Base-by-base conservation (phyloP, 306 rosid species). In the Psophocarpus tetragonolobus region DNA sequence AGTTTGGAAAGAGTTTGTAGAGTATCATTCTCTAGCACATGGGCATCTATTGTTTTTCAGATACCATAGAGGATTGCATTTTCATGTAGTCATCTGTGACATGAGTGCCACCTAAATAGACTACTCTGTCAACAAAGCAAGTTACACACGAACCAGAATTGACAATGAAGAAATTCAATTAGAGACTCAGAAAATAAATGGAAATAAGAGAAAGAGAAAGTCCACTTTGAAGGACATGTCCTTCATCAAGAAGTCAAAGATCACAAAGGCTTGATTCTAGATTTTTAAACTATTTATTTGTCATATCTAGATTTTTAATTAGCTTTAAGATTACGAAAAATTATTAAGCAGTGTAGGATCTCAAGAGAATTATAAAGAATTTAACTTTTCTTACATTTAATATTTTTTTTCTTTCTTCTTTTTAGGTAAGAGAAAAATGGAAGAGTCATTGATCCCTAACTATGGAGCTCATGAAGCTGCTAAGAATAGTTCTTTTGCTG, bases 1-100 rank as follows among this genome's bases (percentile, higher is more conserved):
- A 3, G 89, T 87, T 33, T 86, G 83, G 87, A 57, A 54, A 74
- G 81, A 83, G 38, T 80, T 86, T 69, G 62, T 33, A 8, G 75
- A 80, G 24, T 3, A 61, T 21, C 72, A 69, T 35, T 72, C 68
- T 39, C 61, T 86, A 54, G 42, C 17, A 0, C 1, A 48, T 38
- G 89, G 87, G 1, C 44, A 77, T 15, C 7, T 83, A 0, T n/a
- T 86, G 66, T 45, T 75, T 61, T 83, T 86, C 26, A 44, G 58
- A 50, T 86, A 18, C 32, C 76, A 75, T 48, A 48, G 65, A 36
- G 11, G n/a, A 44, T 48, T 77, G 0, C 11, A 9, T 47, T 68
- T 81, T 36, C 33, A 47, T 21, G 77, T 81, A 4, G 0, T 45
- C 15, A 75, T 81, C 1, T 33, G 29, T 69, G 77, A 61, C 39